These are phyloP conservation scores for Maudiozyma turicensis DNA, from an alignment of 805 yeast genomes.

Conservation along the genomic window DNA sequence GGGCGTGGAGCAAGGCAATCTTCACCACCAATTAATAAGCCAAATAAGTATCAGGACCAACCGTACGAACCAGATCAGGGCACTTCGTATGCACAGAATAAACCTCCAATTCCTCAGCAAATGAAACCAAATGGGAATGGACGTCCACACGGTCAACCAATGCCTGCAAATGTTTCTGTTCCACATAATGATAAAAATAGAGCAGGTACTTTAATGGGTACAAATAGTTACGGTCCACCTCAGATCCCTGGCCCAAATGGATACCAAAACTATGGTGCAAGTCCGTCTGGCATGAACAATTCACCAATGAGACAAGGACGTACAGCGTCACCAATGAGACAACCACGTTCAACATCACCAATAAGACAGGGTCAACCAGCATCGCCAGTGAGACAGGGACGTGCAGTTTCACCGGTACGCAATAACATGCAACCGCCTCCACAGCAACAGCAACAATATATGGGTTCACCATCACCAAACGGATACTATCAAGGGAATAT, in stretches of 20 bases:
- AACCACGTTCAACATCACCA: not conserved
- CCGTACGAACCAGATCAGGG: not conserved
- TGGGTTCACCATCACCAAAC: not conserved
- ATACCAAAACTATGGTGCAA: not conserved
- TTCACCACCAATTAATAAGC: too few relatives aligned
- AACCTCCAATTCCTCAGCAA: not conserved
- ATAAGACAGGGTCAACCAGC: not conserved
- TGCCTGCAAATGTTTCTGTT: not conserved
- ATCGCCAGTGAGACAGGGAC: not conserved
- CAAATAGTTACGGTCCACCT: not conserved
- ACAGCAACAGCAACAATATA: not conserved
- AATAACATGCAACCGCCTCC: not conserved
- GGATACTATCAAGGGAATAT: not conserved
- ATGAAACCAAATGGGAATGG: not conserved
- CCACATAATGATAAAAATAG: not conserved
- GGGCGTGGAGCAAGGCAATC: too few relatives aligned
- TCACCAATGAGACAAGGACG: slow-evolving; percentile 4
- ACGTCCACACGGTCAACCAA: not conserved
- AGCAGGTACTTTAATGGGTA: not conserved
- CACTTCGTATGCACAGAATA: not conserved
- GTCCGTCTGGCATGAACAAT: not conserved
- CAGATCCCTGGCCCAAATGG: not conserved
- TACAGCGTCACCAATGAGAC: not conserved
- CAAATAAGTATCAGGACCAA: too few relatives aligned
- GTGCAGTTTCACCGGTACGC: not conserved